Base-by-base conservation (phyloP, 805 yeast species). In the Ogataea philodendri region DNA sequence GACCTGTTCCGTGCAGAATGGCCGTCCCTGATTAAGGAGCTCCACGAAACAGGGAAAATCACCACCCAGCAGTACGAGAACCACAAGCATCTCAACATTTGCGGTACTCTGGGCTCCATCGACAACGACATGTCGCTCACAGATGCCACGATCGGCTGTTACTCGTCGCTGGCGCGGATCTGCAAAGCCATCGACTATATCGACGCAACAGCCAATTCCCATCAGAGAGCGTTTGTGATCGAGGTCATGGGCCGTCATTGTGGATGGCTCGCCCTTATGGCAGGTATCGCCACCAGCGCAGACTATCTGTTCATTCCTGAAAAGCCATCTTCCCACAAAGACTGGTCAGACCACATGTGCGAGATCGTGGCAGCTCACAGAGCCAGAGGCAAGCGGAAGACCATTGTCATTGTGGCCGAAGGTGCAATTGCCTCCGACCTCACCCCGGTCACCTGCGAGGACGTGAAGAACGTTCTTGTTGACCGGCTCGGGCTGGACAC, bases 211-310 rank as follows among this genome's bases (percentile, higher is more conserved):
- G 94, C 94, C 15, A 74, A 75, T 34, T 82, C 89, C 1, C 94
- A 84, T 59, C 81, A 87, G 19, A 67, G 94, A 56, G 93, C 90
- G 4, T 84, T 84, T 53, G 85, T 84, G 25, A 78, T 84, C 26
- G 94, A 84, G 64, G 94, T 84, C 13, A 84, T 84, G 94, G 94
- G 94, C 42, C 72, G 94, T 62, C 88, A 84, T 59, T 84, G 94
- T 67, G 94, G 94, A 45, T 84, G 94, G 94, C 69, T 84, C 45
- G 90, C 84, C 1, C 65, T 84, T 44, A 77, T 82, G 83, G 79
- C 90, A 11, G 94, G 93, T 46, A 69, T 84, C 41, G 74, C 87
- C 9, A 78, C 87, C 10, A 77, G 88, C 45, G 90, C 94, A 3
- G 94, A 84, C 59, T 84, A 74, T 51, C 79, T 84, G 30, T 76